phyloP scores from a whole-genome alignment of 2,329 filamentous ascomycete species.

The Sporothrix protearum region DNA sequence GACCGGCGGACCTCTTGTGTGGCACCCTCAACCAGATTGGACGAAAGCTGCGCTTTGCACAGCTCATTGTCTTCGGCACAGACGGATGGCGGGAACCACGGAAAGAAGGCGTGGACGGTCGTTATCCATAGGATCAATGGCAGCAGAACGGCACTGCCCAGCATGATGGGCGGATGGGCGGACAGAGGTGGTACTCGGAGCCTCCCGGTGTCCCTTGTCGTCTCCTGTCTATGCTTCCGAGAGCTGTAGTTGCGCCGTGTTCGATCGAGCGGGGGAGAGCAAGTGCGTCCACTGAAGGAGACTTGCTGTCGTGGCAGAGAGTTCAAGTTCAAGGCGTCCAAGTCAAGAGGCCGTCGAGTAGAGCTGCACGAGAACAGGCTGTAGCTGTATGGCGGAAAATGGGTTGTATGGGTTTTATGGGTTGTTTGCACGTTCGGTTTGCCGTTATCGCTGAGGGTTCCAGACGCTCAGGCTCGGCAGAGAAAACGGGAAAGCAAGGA shows the following conservation, averaged over 20 bases:
- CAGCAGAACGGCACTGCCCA: constrained; percentile 38
- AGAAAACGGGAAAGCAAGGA: not conserved
- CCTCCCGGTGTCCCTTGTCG: not conserved
- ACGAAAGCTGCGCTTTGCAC: constrained; percentile 28
- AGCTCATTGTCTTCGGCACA: constrained; percentile 32
- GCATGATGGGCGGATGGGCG: constrained; percentile 40
- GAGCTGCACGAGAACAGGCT: not conserved
- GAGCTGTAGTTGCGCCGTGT: constrained; percentile 16
- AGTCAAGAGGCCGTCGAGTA: not conserved
- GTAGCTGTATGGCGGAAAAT: not conserved
- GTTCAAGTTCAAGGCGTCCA: not conserved
- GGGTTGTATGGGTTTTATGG: too few species aligned
- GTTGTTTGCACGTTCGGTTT: not conserved
- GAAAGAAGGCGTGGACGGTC: constrained; percentile 47
- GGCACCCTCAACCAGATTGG: not conserved
- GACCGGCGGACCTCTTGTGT: constrained; percentile 19
- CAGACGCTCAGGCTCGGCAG: constrained; percentile 19
- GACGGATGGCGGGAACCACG: constrained; percentile 39
- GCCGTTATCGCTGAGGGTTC: constrained; percentile 18
- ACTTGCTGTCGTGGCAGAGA: constrained; percentile 18
- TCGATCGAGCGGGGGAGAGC: not conserved
- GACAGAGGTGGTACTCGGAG: not conserved
- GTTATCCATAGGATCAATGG: constrained; percentile 49
- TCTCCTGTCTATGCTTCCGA: not conserved
- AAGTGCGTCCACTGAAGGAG: constrained; percentile 29